Evolutionary conservation across 73 alveolate species (phyloP), one percentile per base, ranked within the genome.

Genomic region (Paramecium biaurelia): DNA sequence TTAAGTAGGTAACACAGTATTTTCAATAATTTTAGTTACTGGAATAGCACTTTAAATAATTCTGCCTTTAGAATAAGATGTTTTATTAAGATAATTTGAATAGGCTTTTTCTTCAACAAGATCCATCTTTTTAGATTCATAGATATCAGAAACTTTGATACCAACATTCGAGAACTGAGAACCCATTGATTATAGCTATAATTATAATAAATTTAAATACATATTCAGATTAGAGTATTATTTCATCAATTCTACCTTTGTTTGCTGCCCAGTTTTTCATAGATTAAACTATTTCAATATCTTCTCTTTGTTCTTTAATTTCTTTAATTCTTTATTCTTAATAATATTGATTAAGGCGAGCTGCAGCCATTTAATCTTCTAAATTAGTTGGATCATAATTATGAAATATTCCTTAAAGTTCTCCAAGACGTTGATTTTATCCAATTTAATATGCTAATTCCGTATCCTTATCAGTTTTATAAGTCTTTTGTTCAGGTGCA

Each of bases 231-330:
- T 79, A 24, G 23, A 79, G 15, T 43, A 42, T 79, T 35, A 79
- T 79, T 79, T 79, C 90, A 41, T 79, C 90, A 9, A 79, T 47
- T 79, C 90, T 79, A 42, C 90, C 30, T 20, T 79, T 79, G 37
- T 79, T 79, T 21, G 18, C 9, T 43, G 90, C 90, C 90, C 90
- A 79, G 0, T 43, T 76, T 34, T 79, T 43, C 72, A 79, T 79
- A 10, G 9, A 2, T 41, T 38, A 7, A 42, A 79, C 56, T 76
- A 79, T 41, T 45, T 79, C 90, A 18, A 30, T 26, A 43, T 79
- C 90, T 34, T 79, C 90, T 41, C 74, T 41, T 24, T 43, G 11
- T 79, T 45, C 90, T 23, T 26, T 79, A 6, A 79, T 4, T 24
- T 79, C 90, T 12, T 47, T 79, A 14, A 30, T 23, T 45, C 90